phyloP scores from a whole-genome alignment of 306 rosid species.

The Castanea crenata region DNA sequence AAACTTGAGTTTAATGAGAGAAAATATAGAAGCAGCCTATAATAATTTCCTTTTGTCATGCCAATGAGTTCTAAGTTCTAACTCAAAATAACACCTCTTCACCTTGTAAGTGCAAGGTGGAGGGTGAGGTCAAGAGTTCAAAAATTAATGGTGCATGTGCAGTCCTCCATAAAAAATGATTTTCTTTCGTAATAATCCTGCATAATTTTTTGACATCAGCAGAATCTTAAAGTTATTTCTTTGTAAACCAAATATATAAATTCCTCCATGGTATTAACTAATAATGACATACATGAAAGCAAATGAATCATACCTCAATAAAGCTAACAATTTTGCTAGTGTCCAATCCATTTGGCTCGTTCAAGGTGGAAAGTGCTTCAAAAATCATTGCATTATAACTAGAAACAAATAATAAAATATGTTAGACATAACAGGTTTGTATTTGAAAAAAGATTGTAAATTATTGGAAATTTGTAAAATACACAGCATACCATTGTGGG shows the following conservation, averaged over 20 bases:
- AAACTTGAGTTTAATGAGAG: no score
- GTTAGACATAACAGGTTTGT: not conserved
- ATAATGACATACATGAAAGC: not conserved
- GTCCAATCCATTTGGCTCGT: constrained; percentile 37
- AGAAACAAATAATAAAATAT: not conserved
- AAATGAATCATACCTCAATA: constrained; percentile 34
- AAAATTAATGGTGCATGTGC: no score
- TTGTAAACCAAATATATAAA: not conserved
- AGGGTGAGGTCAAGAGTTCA: not conserved
- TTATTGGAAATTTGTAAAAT: not conserved
- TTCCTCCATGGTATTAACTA: not conserved
- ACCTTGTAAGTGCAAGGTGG: no score
- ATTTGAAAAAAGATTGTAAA: constrained; percentile 1
- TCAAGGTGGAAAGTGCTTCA: constrained; percentile 33
- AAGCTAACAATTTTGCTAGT: constrained; percentile 32
- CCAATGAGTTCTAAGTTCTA: no score
- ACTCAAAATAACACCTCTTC: no score
- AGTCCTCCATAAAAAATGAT: not conserved
- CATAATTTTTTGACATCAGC: not conserved
- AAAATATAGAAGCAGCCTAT: no score
- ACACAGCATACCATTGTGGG: not conserved
- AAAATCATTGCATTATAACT: constrained; percentile 37
- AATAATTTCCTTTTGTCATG: no score
- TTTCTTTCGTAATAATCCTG: not conserved
- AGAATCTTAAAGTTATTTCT: not conserved